phyloP scores from a whole-genome alignment of 176 grass and related monocot genomes.

The Puccinellia tenuiflora region DNA sequence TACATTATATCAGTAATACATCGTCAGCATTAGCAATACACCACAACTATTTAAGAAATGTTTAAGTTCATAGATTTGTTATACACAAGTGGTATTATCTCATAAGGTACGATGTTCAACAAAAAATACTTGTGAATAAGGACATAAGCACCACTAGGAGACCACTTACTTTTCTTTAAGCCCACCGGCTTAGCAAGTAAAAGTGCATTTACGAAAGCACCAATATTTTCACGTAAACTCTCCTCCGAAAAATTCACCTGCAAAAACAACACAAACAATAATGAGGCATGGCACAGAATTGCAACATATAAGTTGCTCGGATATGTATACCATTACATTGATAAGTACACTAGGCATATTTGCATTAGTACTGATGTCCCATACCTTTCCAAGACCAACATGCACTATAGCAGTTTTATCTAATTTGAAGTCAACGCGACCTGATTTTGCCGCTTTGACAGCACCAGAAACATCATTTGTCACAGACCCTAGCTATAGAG shows the following conservation, averaged over 20 bases:
- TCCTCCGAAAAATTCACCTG: conserved; percentile 93
- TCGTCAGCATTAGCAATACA: neutral
- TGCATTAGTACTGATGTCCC: conserved; percentile 19
- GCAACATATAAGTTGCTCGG: neutral
- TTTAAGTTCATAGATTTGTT: neutral
- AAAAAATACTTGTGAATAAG: neutral
- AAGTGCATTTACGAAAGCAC: conserved; percentile 91
- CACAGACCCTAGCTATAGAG: conserved; percentile 81
- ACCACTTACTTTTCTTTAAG: conserved; percentile 88
- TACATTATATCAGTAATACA: neutral
- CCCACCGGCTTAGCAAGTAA: conserved; percentile 93
- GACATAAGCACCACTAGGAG: neutral
- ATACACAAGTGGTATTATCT: conserved; percentile 3
- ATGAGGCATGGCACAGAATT: conserved; percentile 1
- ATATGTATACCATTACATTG: neutral
- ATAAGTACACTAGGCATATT: neutral
- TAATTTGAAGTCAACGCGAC: conserved; percentile 93
- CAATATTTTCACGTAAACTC: conserved; percentile 86
- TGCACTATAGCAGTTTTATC: conserved; percentile 99
- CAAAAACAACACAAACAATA: conserved; percentile 32
- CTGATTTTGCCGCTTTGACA: conserved; percentile 86
- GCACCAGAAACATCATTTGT: conserved; percentile 86
- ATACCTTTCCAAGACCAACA: conserved; percentile 96
- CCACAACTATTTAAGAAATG: neutral
- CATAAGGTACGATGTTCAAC: conserved; percentile 4